Evolutionary conservation across 1,284 basidiomycete genomes (phyloP).

Genomic region (Sporisorium graminicola): DNA sequence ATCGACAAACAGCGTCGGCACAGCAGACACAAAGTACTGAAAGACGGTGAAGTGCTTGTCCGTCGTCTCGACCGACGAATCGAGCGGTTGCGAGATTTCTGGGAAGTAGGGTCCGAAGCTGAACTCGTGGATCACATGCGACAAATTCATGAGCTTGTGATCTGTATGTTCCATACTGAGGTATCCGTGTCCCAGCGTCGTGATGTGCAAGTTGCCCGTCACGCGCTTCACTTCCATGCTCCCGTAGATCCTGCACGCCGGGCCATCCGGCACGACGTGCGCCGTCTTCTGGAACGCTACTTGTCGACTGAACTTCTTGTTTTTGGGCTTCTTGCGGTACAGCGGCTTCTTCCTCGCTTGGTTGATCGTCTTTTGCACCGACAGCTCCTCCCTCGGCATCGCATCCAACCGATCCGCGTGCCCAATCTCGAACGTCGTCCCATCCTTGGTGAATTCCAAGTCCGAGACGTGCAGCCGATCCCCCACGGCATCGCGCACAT

Average conservation of each 20-base stretch:
- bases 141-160: slow-evolving; percentile 87
- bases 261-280: slow-evolving; percentile 67
- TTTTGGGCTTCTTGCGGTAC: slow-evolving; percentile 38
- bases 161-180: slow-evolving; percentile 86
- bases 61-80: slow-evolving; percentile 80
- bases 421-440: slow-evolving; percentile 81
- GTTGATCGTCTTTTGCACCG: slow-evolving; percentile 46
- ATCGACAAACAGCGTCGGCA: slow-evolving; percentile 92
- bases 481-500: slow-evolving; percentile 90
- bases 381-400: slow-evolving; percentile 60
- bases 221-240: slow-evolving; percentile 88
- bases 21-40: slow-evolving; percentile 94
- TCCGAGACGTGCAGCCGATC: slow-evolving; percentile 88
- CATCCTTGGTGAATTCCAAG: slow-evolving; percentile 81
- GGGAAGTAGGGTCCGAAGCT: slow-evolving; percentile 97
- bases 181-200: slow-evolving; percentile 94
- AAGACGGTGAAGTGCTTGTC: slow-evolving; percentile 76
- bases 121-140: slow-evolving; percentile 95
- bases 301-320: slow-evolving; percentile 73
- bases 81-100: slow-evolving; percentile 92
- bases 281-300: slow-evolving; percentile 66
- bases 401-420: slow-evolving; percentile 80
- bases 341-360: slow-evolving; percentile 41
- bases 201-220: slow-evolving; percentile 77
- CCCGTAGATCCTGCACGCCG: slow-evolving; percentile 87